Evolutionary conservation across 2,329 filamentous ascomycete genomes (phyloP), one percentile per base, ranked within the genome.

Genomic region (Cladophialophora psammophila): DNA sequence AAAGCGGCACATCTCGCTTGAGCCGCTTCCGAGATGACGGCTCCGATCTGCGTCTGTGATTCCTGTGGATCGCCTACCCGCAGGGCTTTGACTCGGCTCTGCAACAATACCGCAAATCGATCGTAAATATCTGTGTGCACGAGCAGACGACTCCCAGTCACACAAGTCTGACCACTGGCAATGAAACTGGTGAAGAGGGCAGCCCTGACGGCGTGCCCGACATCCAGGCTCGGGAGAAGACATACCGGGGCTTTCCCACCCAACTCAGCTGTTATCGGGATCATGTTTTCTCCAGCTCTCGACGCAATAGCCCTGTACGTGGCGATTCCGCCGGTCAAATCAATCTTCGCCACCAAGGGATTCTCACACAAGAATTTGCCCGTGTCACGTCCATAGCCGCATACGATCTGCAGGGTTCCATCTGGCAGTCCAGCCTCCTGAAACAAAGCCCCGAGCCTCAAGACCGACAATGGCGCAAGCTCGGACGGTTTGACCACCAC

Each of bases 31-130:
- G 88, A 90, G 38, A 91, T 84, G 1, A 91, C 77, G 0, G 87
- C 86, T 0, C 89, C 89, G 84, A 91, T 91, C 76, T 86, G 85
- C 0, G 86, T 88, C 1, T 81, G 81, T 0, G 79, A 77, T 63
- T 90, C 86, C 2, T 76, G 80, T 0, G 87, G 87, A 4, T 84
- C 81, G 0, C 88, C 88, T 75, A 90, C 87, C 4, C 85, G 82
- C 3, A 79, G 74, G 0, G 79, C 73, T 35, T 88, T 85, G 5
- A 82, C 85, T n/a, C 86, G 80, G 63, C 80, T 82, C 15, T 66
- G 69, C 57, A 81, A 76, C 20, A 82, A 70, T 31, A 78, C 79
- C 5, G 76, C 68, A 7, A 85, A 73, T 0, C 79, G 74, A 2
- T 79, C 74, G 26, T 81, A 75, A 8, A 86, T 80, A 3, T 74